Evolutionary conservation across 1,284 basidiomycete genomes (phyloP).

Genomic region (Entoloma clypeatum): DNA sequence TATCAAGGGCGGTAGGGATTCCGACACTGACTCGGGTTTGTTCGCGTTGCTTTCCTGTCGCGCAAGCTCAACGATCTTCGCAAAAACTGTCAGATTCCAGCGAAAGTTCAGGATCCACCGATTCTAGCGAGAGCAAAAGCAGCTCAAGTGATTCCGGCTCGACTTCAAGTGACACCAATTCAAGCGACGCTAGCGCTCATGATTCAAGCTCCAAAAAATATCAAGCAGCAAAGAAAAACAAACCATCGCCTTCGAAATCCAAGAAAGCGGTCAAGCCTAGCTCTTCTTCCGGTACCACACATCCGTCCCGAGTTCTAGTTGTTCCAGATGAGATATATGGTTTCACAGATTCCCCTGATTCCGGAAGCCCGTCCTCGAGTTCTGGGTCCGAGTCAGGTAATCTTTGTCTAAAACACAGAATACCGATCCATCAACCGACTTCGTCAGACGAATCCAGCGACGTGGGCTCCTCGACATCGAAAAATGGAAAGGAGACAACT

Average conservation of each 20-base stretch:
- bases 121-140: conserved; percentile 14
- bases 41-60: conserved; percentile 30
- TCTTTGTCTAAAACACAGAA: not conserved
- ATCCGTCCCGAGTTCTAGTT: too few relatives aligned
- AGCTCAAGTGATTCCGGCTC: conserved; percentile 10
- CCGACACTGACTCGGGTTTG: conserved; percentile 25
- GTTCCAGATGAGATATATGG: too few relatives aligned
- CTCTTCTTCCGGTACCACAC: too few relatives aligned
- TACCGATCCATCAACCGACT: too few relatives aligned
- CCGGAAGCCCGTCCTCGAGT: conserved; percentile 19
- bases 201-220: conserved; percentile 8
- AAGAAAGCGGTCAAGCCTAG: conserved; percentile 2
- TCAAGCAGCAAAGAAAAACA: conserved; percentile 9
- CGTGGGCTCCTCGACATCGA: conserved; percentile 15
- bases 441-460: conserved; percentile 34
- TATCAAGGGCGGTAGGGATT: conserved; percentile 10
- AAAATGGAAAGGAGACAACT: conserved; percentile 21
- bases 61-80: not conserved
- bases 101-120: conserved; percentile 19
- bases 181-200: conserved; percentile 6
- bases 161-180: conserved; percentile 5
- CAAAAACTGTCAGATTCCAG: conserved; percentile 5
- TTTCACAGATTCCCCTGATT: conserved; percentile 11
- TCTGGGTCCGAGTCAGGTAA: conserved; percentile 29
- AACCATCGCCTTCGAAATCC: conserved; percentile 12